Base-by-base conservation (phyloP, 176 grass and related monocot species). In the Dendrocalamus sinicus region DNA sequence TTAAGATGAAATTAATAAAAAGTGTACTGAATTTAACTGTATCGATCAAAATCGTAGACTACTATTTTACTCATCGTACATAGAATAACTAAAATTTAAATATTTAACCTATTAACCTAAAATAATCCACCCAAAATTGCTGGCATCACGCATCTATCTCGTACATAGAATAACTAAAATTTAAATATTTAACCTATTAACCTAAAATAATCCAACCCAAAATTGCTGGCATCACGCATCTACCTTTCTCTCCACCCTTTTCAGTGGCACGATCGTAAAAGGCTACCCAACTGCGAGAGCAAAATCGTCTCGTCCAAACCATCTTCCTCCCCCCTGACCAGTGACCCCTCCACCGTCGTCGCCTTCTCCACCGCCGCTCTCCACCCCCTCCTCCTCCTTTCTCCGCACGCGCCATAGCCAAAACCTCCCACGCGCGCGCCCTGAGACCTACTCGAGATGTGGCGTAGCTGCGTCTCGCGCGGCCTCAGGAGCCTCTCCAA, bases 381-480 rank as follows among this genome's bases (percentile, higher is more conserved):
- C 58, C 12, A 8, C 30, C 30, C 30, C 79, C 86, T 2, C 7
- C 64, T 8, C 7, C 57, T 14, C 12, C 28, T 7, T 40, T 20
- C 39, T 24, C 60, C 19, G 20, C 73, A 13, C 65, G 32, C 73
- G 28, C 41, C 67, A 60, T 32, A 14, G 26, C 71, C 81, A 37
- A 24, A 10, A 1, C 62, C 37, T 35, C 50, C 80, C 6, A 44
- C 54, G 54, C 19, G 58, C 60, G 82, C 11, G 78, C 66, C 57
- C 80, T 40, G 84, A 78, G 89, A 80, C 83, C 80, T 37, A 6
- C 57, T 35, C 58, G 84, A 79, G 73, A 98, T 95, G 93, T 98
- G 96, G 96, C 96, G 93, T 52, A 41, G 86, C 84, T 98, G 91
- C 89, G 81, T 98, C 75, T 92, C 93, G 39, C 87, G 88, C 37